Percentiles rank a stretch among this genome's conserved stretches.
These are phyloP conservation scores for Apiotrichum domesticum DNA, from an alignment of 1,284 basidiomycete genomes.

Conservation along the genomic window DNA sequence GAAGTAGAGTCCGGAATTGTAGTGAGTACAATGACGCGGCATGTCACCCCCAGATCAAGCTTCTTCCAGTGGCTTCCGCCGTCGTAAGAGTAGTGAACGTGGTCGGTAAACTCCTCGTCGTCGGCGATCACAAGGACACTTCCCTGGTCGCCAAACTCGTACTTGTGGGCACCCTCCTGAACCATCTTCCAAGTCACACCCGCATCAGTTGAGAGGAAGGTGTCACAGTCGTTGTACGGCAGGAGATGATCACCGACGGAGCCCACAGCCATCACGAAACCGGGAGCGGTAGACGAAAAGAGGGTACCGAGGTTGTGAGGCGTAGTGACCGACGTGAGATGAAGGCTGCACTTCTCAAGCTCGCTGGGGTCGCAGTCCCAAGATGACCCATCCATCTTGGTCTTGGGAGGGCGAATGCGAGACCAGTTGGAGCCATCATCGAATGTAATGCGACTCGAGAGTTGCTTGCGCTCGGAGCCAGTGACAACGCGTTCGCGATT, in stretches of 20 bases:
- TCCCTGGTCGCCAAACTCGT: conserved; percentile 89
- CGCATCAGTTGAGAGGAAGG: conserved; percentile 85
- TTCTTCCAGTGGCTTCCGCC: conserved; percentile 74
- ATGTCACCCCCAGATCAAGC: conserved; percentile 62
- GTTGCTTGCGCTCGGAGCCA: conserved; percentile 57
- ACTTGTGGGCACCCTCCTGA: conserved; percentile 73
- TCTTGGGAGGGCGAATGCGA: conserved; percentile 59
- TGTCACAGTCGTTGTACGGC: conserved; percentile 82
- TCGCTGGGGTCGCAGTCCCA: conserved; percentile 61
- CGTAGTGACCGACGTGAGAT: conserved; percentile 83
- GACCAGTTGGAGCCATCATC: conserved; percentile 86
- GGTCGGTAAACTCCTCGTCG: conserved; percentile 74
- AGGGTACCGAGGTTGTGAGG: conserved; percentile 89
- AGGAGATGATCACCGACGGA: conserved; percentile 66
- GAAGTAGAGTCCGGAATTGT: conserved; percentile 88
- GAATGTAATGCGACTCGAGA: conserved; percentile 77
- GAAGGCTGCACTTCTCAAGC: conserved; percentile 65
- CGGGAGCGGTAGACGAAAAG: conserved; percentile 90
- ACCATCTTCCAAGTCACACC: conserved; percentile 82
- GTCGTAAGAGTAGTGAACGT: conserved; percentile 76
- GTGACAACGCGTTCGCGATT: conserved; percentile 77
- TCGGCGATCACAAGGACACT: conserved; percentile 77
- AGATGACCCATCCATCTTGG: conserved; percentile 57
- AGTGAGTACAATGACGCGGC: conserved; percentile 70
- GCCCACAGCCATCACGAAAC: conserved; percentile 91